A percentile compares a stretch with the other conserved stretches of the same genome.
These are phyloP conservation scores for Calycina herbarum DNA, from an alignment of 2,329 filamentous ascomycete species.

Conservation along the genomic window DNA sequence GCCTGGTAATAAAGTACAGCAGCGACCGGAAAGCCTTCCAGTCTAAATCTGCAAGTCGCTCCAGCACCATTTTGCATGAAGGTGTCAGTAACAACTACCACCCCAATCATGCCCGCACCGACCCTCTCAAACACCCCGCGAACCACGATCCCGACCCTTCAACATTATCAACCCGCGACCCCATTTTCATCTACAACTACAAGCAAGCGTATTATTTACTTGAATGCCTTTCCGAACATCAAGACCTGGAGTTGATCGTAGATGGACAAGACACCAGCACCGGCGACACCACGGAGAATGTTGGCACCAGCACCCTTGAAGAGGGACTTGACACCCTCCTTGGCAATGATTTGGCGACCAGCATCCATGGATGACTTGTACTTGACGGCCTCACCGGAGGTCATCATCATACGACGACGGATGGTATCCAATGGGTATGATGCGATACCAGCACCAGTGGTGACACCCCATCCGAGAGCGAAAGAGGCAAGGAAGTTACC, in stretches of 20 bases:
- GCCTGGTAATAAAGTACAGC: constrained; percentile 43
- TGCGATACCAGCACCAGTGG: constrained; percentile 99
- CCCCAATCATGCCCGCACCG: constrained; percentile 26
- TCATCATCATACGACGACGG: constrained; percentile 99
- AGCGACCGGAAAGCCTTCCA: constrained; percentile 32
- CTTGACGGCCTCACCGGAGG: constrained; percentile 95
- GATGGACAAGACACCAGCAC: constrained; percentile 99
- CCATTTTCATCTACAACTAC: constrained; percentile 32
- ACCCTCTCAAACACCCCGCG: constrained; percentile 22
- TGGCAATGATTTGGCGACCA: constrained; percentile 92
- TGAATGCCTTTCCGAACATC: constrained; percentile 99
- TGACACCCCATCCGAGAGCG: constrained; percentile 97
- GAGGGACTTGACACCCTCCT: constrained; percentile 97
- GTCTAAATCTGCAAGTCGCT: constrained; percentile 37
- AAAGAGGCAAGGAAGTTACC: constrained; percentile 99
- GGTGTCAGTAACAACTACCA: constrained; percentile 38
- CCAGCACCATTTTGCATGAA: constrained; percentile 37
- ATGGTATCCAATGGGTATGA: constrained; percentile 99
- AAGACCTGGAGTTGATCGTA: constrained; percentile 99
- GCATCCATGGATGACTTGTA: constrained; percentile 97
- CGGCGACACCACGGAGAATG: constrained; percentile 99
- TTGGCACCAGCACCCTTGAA: constrained; percentile 99
- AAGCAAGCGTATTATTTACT: constrained; percentile 46
- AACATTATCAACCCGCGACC: constrained; percentile 17
- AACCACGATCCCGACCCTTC: constrained; percentile 15